These are phyloP conservation scores for Musa schizocarpa DNA, from an alignment of 176 grass and related monocot species.

Conservation along the genomic window DNA sequence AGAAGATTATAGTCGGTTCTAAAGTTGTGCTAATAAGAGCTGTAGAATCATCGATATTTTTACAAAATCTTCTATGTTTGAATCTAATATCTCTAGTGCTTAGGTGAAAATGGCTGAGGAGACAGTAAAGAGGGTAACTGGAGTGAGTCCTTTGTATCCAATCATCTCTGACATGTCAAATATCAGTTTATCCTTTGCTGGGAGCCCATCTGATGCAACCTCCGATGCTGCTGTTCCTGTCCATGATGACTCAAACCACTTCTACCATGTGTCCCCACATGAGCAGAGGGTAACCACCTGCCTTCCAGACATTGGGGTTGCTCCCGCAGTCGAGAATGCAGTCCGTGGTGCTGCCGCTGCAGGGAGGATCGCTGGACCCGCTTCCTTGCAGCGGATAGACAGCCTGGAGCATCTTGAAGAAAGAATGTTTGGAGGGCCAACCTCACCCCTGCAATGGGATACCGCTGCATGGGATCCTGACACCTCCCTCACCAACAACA, in stretches of 20 bases:
- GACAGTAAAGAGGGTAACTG: conserved; percentile 52
- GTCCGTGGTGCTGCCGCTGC: background rate
- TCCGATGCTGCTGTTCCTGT: conserved; percentile 16
- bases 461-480: conserved; percentile 18
- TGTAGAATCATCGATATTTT: background rate
- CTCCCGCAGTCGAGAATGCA: conserved; percentile 2
- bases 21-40: too few relatives aligned
- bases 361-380: conserved; percentile 16
- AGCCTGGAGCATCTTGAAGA: conserved; percentile 62
- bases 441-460: conserved; percentile 20
- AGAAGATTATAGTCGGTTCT: too few relatives aligned
- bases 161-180: conserved; percentile 27
- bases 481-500: conserved; percentile 4
- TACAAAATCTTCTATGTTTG: background rate
- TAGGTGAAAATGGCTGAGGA: conserved; percentile 80
- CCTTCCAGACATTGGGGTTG: background rate
- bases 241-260: conserved; percentile 26
- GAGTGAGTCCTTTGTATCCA: conserved; percentile 23
- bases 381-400: conserved; percentile 25
- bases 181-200: conserved; percentile 29
- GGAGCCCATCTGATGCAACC: conserved; percentile 27
- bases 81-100: background rate
- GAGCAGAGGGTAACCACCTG: conserved; percentile 1
- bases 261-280: conserved; percentile 24
- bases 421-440: conserved; percentile 32